These are phyloP conservation scores for Coemansia pectinata DNA, from an alignment of 192 early-diverging fungal species.

Conservation along the genomic window DNA sequence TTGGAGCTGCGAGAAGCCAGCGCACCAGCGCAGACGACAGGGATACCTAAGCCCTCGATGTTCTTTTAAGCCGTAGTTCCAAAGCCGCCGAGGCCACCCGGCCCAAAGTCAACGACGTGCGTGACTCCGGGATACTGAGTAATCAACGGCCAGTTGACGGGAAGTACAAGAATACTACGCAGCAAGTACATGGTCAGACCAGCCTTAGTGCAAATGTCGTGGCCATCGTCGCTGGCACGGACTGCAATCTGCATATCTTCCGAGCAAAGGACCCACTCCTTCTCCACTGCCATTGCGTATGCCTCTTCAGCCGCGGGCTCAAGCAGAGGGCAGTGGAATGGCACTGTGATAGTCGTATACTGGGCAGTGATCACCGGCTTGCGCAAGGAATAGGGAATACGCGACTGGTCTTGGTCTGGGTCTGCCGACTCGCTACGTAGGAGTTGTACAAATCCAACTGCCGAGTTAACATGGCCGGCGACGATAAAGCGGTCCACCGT, in stretches of 20 bases:
- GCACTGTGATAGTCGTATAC: conserved; percentile 82
- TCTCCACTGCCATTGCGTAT: conserved; percentile 6
- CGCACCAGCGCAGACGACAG: conserved; percentile 38
- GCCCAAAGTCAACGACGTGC: conserved; percentile 95
- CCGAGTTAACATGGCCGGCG: conserved; percentile 7
- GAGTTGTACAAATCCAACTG: conserved; percentile 10
- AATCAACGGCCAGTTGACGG: conserved; percentile 62
- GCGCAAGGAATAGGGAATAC: conserved; percentile 74
- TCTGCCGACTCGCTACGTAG: conserved; percentile 9
- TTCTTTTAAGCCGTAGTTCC: conserved; percentile 90
- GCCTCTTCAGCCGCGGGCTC: neutral
- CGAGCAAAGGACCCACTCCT: conserved; percentile 24
- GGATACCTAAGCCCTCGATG: conserved; percentile 84
- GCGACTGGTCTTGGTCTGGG: conserved; percentile 57
- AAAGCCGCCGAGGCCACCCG: conserved; percentile 81
- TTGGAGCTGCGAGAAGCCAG: conserved; percentile 19
- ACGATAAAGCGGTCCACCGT: conserved; percentile 24
- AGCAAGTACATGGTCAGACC: conserved; percentile 70
- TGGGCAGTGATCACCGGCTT: conserved; percentile 76
- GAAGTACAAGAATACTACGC: conserved; percentile 64
- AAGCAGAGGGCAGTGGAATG: conserved; percentile 61
- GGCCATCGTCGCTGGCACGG: neutral
- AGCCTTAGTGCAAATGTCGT: conserved; percentile 11
- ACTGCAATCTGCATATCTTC: neutral
- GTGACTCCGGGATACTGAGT: conserved; percentile 61